Evolutionary conservation across 768 basidiomycete species (phyloP).

Genomic region (Lentinula guzmanii): DNA sequence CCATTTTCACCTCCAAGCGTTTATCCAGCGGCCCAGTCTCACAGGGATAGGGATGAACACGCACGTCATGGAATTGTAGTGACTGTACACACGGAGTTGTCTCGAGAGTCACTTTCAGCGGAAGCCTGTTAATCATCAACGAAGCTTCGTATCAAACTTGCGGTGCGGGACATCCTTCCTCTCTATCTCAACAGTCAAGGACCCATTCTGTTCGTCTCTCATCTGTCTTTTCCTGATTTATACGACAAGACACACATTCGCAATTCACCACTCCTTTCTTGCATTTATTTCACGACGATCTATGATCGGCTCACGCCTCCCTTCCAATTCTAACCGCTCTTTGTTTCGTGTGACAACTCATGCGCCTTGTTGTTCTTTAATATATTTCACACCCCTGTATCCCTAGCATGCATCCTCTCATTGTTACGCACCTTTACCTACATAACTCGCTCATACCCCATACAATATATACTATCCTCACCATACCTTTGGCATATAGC

Average conservation of each 20-base stretch:
- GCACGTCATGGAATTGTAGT: not conserved
- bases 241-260: not conserved
- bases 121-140: not conserved
- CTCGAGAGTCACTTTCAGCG: not conserved
- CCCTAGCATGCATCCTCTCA: not conserved
- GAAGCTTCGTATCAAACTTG: not conserved
- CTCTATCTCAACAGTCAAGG: not conserved
- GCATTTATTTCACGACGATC: not conserved
- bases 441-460: not conserved
- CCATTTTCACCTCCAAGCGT: conserved; percentile 1
- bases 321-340: not conserved
- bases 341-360: not conserved
- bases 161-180: not conserved
- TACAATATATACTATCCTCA: not conserved
- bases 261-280: not conserved
- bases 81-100: not conserved
- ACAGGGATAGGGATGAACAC: not conserved
- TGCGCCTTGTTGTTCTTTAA: not conserved
- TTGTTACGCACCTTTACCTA: not conserved
- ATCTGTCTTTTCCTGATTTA: not conserved
- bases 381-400: not conserved
- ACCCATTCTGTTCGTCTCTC: not conserved
- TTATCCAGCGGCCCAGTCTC: not conserved
- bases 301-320: not conserved
- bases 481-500: not conserved